Evolutionary conservation across 2,329 filamentous ascomycete genomes (phyloP).

Genomic region (Huntiella savannae): DNA sequence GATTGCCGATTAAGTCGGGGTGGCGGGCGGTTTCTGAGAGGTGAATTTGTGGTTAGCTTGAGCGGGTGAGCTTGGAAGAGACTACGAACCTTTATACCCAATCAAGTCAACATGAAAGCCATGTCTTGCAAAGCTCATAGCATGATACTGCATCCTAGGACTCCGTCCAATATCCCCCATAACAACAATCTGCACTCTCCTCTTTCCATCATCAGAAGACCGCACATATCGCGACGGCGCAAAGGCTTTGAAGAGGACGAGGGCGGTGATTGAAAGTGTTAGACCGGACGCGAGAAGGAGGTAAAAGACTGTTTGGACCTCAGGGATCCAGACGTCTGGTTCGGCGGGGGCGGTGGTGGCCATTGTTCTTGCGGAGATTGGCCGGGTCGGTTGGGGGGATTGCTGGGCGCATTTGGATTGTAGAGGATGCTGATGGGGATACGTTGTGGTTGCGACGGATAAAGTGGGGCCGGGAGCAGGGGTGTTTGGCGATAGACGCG

Average conservation of each 20-base stretch:
- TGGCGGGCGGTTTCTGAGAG: conserved; percentile 57
- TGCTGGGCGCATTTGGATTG: too few relatives aligned
- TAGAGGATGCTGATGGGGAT: not conserved
- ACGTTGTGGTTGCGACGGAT: too few relatives aligned
- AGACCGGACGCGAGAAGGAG: conserved; percentile 3
- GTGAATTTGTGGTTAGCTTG: not conserved
- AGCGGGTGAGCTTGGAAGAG: not conserved
- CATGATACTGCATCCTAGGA: conserved; percentile 97
- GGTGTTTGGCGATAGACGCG: too few relatives aligned
- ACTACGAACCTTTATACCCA: conserved; percentile 55
- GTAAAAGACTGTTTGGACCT: conserved; percentile 10
- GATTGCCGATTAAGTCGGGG: conserved; percentile 52
- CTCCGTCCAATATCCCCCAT: conserved; percentile 89
- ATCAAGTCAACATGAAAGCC: conserved; percentile 68
- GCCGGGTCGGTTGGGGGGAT: too few relatives aligned
- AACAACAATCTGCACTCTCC: conserved; percentile 61
- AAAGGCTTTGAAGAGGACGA: conserved; percentile 12
- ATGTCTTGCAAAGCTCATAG: conserved; percentile 70
- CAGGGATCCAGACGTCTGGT: conserved; percentile 8
- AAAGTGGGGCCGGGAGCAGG: too few relatives aligned
- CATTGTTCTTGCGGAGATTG: not conserved
- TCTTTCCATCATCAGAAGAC: conserved; percentile 20
- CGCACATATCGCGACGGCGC: conserved; percentile 21
- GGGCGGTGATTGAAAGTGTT: conserved; percentile 3
- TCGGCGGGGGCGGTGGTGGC: not conserved